Evolutionary conservation across 2,329 filamentous ascomycete genomes (phyloP), one percentile per base, ranked within the genome.

Genomic region (Saccharata proteae): DNA sequence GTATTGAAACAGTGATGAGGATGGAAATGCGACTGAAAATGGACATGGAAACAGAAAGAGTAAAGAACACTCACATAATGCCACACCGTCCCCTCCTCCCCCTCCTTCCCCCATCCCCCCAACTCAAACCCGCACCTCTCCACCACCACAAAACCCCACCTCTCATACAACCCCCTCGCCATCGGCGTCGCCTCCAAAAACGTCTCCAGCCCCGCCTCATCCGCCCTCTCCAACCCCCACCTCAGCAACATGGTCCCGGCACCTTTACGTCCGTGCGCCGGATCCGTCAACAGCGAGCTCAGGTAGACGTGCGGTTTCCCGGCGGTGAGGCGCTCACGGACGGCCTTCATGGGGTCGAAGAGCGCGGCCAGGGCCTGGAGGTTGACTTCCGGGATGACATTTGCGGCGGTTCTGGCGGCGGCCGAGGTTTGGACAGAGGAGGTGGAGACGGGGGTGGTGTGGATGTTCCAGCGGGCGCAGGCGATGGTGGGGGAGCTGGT

Each of bases 131-230:
- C 35, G 12, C 52, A 36, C 12, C 41, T 37, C 30, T 38, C 45
- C 2, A 49, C 41, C n/a, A 29, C 21, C 32, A 43, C 38, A 26
- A 54, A 57, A 0, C 50, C 51, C 41, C 41, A 45, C 16, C 43
- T 39, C 29, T 43, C 42, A 42, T 57, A 57, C 38, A 57, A 38
- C 3, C 47, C 47, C 29, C 38, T 42, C 3, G 50, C 52, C 43
- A 54, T 50, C 3, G 37, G 39, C 32, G 43, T 52, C 10, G 51
- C 47, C 33, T 54, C 51, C 12, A 57, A 27, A 41, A 50, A 57
- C 0, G 40, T 38, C 19, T 51, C 46, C 7, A 54, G 40, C 3
- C 46, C 47, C 6, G 29, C 39, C 32, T 49, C 42, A 30, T 57
- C 51, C 12, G 51, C 52, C 22, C 38, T 44, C 14, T 46, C 45